Conservation (phyloP, 2,329 filamentous ascomycete species). For the Penicillium crustosum region DNA sequence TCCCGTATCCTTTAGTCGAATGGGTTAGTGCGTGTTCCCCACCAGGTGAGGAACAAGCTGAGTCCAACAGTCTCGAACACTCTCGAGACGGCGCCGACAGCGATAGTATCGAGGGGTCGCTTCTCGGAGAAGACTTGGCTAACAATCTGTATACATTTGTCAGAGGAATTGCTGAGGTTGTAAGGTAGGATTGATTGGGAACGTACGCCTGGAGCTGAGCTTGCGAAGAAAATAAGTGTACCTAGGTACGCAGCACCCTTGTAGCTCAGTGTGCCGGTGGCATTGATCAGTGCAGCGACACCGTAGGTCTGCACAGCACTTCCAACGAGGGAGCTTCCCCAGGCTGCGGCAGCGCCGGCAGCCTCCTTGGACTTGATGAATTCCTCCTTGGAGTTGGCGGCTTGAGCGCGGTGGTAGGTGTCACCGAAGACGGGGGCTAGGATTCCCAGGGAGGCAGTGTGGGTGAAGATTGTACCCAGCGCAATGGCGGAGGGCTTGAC, state of each 20-base stretch:
- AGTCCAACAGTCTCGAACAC: constrained; percentile 91
- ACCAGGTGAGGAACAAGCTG: constrained; percentile 91
- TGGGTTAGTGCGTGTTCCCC: constrained; percentile 92
- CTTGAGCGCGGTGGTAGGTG: constrained; percentile 89
- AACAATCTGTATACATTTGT: constrained; percentile 63
- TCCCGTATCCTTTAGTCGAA: constrained; percentile 64
- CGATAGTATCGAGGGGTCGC: constrained; percentile 85
- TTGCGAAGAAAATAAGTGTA: constrained; percentile 85
- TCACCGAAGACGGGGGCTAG: constrained; percentile 88
- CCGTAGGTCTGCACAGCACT: constrained; percentile 87
- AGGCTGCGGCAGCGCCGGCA: constrained; percentile 79
- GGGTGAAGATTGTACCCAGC: constrained; percentile 93
- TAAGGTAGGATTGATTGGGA: background rate
- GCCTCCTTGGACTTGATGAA: constrained; percentile 94
- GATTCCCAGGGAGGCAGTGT: constrained; percentile 83
- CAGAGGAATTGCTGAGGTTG: constrained; percentile 5
- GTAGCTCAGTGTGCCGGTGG: constrained; percentile 91
- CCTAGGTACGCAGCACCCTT: constrained; percentile 96
- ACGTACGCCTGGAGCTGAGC: constrained; percentile 80
- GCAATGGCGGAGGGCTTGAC: constrained; percentile 99
- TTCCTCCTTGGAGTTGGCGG: constrained; percentile 92
- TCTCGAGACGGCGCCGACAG: constrained; percentile 79
- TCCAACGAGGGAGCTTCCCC: constrained; percentile 86
- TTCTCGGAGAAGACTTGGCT: constrained; percentile 87
- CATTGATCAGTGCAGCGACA: constrained; percentile 87